A percentile compares a stretch with the other conserved stretches of the same genome.
Evolutionary conservation across 345 rosid genomes (phyloP).

Genomic region (Xanthoceras sorbifolium): DNA sequence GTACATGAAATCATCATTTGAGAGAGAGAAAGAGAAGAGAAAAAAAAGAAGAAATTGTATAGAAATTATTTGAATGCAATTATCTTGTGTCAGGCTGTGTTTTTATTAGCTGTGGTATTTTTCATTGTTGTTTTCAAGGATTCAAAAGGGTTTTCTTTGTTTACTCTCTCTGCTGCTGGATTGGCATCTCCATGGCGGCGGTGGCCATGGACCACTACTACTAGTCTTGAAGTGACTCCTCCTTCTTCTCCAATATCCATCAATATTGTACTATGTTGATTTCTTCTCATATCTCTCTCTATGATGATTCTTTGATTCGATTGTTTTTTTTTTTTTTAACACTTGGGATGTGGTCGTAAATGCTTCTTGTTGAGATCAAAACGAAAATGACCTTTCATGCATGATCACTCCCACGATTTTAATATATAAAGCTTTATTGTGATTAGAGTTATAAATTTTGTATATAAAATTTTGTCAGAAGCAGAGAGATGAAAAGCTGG

Average conservation of each 20-base stretch:
- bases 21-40: neutral
- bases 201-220: conserved; percentile 1
- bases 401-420: too few species aligned
- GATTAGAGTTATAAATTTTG: too few species aligned
- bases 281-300: neutral
- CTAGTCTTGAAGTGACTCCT: neutral
- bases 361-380: neutral
- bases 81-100: conserved; percentile 6
- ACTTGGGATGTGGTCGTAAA: neutral
- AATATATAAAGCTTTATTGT: too few species aligned
- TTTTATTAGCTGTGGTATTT: conserved; percentile 12
- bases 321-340: too few species aligned
- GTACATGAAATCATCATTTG: neutral
- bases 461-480: too few species aligned
- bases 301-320: neutral
- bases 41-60: conserved; percentile 22
- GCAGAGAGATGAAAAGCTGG: conserved; percentile 29
- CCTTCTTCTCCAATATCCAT: neutral
- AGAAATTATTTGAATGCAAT: conserved; percentile 9
- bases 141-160: conserved; percentile 17
- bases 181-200: conserved; percentile 23
- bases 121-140: conserved; percentile 12
- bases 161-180: too few species aligned
- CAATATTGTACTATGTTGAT: neutral
- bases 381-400: too few species aligned